These are phyloP conservation scores for Amorphotheca resinae DNA, from an alignment of 495 filamentous ascomycete species.

Conservation along the genomic window DNA sequence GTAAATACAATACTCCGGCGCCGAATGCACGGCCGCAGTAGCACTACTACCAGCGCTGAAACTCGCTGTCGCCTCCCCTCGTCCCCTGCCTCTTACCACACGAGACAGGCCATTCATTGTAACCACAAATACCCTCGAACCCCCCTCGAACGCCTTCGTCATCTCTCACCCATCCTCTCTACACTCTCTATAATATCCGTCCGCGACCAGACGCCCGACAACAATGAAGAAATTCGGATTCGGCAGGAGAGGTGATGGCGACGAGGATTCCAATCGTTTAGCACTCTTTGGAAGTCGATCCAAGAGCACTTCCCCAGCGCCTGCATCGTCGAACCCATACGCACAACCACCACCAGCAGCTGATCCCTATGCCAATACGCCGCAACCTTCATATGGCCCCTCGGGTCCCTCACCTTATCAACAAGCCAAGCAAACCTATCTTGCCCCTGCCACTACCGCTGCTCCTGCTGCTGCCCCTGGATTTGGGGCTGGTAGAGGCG, in stretches of 20 bases:
- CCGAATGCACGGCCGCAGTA: too few species aligned
- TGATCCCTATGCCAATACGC: constrained; percentile 46
- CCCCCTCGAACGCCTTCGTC: not conserved
- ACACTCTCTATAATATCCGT: constrained; percentile 2
- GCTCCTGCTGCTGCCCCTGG: constrained; percentile 10
- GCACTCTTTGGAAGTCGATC: constrained; percentile 31
- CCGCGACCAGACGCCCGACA: constrained; percentile 9
- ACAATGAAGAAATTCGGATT: constrained; percentile 53
- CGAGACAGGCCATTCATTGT: too few species aligned
- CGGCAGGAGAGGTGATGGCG: constrained; percentile 48
- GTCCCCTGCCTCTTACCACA: too few species aligned
- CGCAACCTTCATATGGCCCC: constrained; percentile 4
- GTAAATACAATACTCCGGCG: too few species aligned
- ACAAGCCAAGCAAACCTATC: constrained; percentile 18
- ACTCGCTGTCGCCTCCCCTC: too few species aligned
- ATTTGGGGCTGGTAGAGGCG: constrained; percentile 9
- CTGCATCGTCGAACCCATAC: constrained; percentile 49
- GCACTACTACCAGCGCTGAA: too few species aligned
- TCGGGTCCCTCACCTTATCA: constrained; percentile 22
- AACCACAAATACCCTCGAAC: too few species aligned
- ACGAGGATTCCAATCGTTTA: constrained; percentile 39
- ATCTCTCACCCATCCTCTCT: not conserved
- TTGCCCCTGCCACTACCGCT: not conserved
- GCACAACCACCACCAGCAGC: constrained; percentile 44
- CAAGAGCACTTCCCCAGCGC: constrained; percentile 47